These are phyloP conservation scores for Gossypium raimondii DNA, from an alignment of 345 rosid species.

Conservation along the genomic window DNA sequence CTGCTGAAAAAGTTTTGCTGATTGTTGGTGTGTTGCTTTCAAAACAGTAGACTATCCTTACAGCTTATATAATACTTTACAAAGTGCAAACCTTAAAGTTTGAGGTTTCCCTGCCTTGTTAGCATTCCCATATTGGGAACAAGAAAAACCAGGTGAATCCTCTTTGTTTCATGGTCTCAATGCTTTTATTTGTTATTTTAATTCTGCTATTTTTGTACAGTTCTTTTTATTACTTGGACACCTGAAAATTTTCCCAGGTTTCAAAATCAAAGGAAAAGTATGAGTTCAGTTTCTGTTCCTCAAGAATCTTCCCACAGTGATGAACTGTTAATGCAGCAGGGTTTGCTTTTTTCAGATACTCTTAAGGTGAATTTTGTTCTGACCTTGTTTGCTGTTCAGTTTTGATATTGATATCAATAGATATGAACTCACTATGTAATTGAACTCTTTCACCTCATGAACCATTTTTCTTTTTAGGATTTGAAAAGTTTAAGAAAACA, in stretches of 20 bases:
- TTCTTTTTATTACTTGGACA: not conserved
- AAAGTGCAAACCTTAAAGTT: not conserved
- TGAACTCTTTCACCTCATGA: conserved; percentile 7
- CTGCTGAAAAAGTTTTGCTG: not conserved
- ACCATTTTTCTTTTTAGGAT: conserved; percentile 38
- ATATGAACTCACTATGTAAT: not conserved
- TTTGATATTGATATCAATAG: not conserved
- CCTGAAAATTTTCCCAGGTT: conserved; percentile 1
- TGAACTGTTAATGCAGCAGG: conserved; percentile 67
- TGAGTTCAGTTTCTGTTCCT: conserved; percentile 37
- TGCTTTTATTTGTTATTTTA: not conserved
- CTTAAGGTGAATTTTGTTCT: conserved; percentile 43
- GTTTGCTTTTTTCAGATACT: conserved; percentile 60
- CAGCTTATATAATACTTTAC: not conserved
- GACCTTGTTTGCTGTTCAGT: not conserved
- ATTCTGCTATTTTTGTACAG: not conserved
- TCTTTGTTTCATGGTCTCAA: not conserved
- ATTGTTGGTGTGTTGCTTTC: conserved; percentile 17
- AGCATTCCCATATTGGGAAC: not conserved
- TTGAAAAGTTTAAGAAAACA: conserved; percentile 70
- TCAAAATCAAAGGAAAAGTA: conserved; percentile 20
- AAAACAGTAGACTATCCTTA: not conserved
- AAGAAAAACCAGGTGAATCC: conserved; percentile 2
- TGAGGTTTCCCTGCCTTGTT: not conserved
- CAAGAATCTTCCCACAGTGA: conserved; percentile 51